Evolutionary conservation across 2,329 filamentous ascomycete species (phyloP).

Genomic region (Penicillium sp.): DNA sequence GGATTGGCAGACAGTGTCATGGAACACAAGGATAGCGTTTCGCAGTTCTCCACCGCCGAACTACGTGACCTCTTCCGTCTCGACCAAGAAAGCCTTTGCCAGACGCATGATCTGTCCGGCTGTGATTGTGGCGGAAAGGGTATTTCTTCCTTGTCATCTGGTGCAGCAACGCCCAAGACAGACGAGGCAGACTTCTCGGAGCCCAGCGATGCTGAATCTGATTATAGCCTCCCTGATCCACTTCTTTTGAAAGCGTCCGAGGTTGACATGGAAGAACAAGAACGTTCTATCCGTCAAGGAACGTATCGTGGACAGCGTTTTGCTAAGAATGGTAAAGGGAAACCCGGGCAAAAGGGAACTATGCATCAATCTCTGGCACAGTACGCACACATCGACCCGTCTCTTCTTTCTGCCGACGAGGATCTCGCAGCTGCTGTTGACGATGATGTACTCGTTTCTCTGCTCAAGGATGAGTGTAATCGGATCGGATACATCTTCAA

Average conservation of each 20-base stretch:
- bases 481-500: constrained; percentile 40
- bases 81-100: constrained; percentile 57
- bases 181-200: constrained; percentile 11
- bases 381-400: constrained; percentile 43
- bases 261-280: constrained; percentile 35
- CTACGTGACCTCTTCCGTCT: constrained; percentile 63
- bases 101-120: constrained; percentile 63
- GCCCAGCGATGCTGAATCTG: constrained; percentile 20
- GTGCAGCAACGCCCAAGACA: constrained; percentile 8
- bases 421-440: constrained; percentile 27
- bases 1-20: constrained; percentile 68
- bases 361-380: constrained; percentile 44
- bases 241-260: constrained; percentile 41
- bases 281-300: constrained; percentile 26
- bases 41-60: constrained; percentile 63
- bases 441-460: constrained; percentile 33
- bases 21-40: constrained; percentile 57
- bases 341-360: constrained; percentile 26
- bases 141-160: constrained; percentile 4
- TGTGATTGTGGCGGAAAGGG: constrained; percentile 60
- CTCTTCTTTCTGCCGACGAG: constrained; percentile 21
- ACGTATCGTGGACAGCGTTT: constrained; percentile 7
- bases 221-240: constrained; percentile 29
- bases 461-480: constrained; percentile 39
- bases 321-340: constrained; percentile 6